These are phyloP conservation scores for Xanthoceras sorbifolium DNA, from an alignment of 345 rosid species.

Conservation along the genomic window DNA sequence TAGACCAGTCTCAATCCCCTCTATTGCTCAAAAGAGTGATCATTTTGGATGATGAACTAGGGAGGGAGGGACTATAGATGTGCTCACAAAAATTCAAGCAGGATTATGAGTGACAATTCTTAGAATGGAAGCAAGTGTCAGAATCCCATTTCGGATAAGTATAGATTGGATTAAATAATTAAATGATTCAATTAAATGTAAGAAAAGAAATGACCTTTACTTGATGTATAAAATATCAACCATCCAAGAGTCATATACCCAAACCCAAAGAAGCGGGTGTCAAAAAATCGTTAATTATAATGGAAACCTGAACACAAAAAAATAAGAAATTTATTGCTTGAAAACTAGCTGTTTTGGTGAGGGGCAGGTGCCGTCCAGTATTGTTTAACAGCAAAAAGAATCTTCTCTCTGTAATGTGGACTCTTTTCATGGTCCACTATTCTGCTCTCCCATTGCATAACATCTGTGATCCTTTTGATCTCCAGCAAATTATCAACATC, in stretches of 20 bases:
- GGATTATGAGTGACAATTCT: not conserved
- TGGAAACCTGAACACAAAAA: not conserved
- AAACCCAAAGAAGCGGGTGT: not conserved
- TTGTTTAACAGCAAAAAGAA: constrained; percentile 72
- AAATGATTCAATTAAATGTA: not conserved
- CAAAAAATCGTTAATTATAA: not conserved
- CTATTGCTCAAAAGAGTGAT: too few relatives aligned
- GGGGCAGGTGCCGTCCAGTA: constrained; percentile 69
- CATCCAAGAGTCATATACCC: not conserved
- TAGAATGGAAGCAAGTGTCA: not conserved
- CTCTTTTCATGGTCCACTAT: constrained; percentile 80
- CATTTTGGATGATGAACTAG: too few relatives aligned
- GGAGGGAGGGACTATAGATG: too few relatives aligned
- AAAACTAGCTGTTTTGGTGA: constrained; percentile 2
- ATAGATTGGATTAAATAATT: not conserved
- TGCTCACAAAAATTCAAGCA: too few relatives aligned
- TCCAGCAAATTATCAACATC: constrained; percentile 72
- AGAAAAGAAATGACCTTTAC: too few relatives aligned
- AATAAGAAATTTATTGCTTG: not conserved
- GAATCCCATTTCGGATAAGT: not conserved
- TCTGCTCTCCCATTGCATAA: constrained; percentile 77
- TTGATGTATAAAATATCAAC: constrained; percentile 12
- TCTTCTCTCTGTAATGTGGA: constrained; percentile 73
- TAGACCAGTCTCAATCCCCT: not conserved
- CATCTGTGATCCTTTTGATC: constrained; percentile 59